phyloP scores from a whole-genome alignment of 306 rosid genomes.

The Sicyos edulis region DNA sequence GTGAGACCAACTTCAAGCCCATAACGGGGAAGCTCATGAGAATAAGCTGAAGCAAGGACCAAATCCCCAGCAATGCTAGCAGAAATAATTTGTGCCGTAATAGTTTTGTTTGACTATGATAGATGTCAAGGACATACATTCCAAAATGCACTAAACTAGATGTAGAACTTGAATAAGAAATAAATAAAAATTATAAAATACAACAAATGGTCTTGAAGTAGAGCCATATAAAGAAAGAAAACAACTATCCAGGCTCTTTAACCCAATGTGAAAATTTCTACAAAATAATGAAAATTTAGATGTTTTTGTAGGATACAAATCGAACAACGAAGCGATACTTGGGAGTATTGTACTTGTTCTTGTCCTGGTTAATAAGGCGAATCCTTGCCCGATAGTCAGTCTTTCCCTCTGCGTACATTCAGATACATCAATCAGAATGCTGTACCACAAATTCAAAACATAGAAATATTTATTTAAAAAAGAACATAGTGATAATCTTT shows the following conservation, averaged over 20 bases:
- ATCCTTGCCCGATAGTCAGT: constrained; percentile 87
- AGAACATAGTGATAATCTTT: too few species aligned
- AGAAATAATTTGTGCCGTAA: constrained; percentile 60
- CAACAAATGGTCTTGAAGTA: background rate
- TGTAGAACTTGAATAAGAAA: background rate
- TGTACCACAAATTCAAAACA: too few species aligned
- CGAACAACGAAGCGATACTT: constrained; percentile 77
- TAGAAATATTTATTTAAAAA: background rate
- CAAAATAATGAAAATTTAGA: background rate
- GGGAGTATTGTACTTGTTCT: constrained; percentile 84
- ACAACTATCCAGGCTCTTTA: background rate
- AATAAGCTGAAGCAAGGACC: constrained; percentile 73
- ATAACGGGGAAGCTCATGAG: constrained; percentile 64
- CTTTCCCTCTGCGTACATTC: constrained; percentile 57
- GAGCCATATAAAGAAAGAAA: background rate
- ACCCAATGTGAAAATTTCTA: background rate
- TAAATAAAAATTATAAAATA: background rate
- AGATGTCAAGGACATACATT: background rate
- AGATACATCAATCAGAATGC: background rate
- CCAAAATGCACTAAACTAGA: background rate
- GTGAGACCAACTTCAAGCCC: constrained; percentile 85
- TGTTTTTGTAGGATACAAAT: constrained; percentile 54
- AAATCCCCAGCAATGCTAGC: constrained; percentile 84
- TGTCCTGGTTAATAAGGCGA: constrained; percentile 80
- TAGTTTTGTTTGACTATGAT: constrained; percentile 66